Evolutionary conservation across 768 basidiomycete genomes (phyloP).

Genomic region (Tubosaeta sp.): DNA sequence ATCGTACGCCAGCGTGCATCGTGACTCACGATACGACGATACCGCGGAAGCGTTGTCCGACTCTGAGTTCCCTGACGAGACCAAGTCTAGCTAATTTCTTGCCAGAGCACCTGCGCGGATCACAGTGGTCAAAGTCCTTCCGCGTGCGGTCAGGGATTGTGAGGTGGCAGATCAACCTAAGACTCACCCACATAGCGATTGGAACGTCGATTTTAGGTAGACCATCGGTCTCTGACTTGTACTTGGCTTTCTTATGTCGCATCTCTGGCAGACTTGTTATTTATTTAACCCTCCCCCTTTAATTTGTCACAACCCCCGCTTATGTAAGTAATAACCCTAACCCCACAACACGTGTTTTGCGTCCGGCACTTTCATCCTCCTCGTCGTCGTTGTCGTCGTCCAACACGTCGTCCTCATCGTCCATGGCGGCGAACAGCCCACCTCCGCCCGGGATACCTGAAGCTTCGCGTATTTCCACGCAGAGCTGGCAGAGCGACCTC

Average conservation of each 20-base stretch:
- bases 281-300: not conserved
- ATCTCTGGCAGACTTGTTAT: not conserved
- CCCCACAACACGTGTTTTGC: conserved; percentile 29
- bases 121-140: conserved; percentile 97
- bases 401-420: conserved; percentile 22
- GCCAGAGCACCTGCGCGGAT: conserved; percentile 81
- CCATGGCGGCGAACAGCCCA: conserved; percentile 25
- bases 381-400: conserved; percentile 23
- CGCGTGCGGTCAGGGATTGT: not conserved
- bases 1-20: not conserved
- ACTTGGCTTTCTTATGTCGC: conserved; percentile 4
- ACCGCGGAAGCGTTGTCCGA: conserved; percentile 86
- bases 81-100: conserved; percentile 88
- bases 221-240: conserved; percentile 2
- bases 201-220: conserved; percentile 54
- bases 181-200: conserved; percentile 93
- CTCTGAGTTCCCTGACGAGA: conserved; percentile 74
- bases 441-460: conserved; percentile 39
- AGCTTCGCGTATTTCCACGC: conserved; percentile 63
- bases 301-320: conserved; percentile 1
- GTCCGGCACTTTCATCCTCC: conserved; percentile 8
- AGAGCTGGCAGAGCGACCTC: conserved; percentile 78
- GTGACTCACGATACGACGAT: conserved; percentile 85
- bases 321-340: conserved; percentile 18
- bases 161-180: not conserved